Conservation (phyloP, 768 basidiomycete genomes). For the Trametes maxima region DNA sequence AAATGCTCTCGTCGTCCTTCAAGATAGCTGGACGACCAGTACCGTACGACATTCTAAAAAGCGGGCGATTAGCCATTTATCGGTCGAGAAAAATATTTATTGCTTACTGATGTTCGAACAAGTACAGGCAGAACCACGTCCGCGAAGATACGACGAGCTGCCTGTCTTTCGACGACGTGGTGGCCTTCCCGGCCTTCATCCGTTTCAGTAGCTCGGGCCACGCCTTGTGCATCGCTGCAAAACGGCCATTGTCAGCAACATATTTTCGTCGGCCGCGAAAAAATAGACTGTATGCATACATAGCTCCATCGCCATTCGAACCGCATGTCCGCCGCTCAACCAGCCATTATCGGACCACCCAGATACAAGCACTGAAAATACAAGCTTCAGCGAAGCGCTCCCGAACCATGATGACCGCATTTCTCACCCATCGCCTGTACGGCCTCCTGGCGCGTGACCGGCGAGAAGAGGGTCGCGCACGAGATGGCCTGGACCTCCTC, state of each 20-base stretch:
- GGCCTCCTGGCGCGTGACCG: slow-evolving; percentile 82
- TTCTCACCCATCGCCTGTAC: slow-evolving; percentile 90
- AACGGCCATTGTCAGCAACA: background rate
- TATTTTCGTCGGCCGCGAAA: too few relatives aligned
- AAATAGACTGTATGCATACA: slow-evolving; percentile 50
- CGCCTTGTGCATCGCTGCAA: slow-evolving; percentile 82
- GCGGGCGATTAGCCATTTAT: slow-evolving; percentile 20
- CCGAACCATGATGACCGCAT: slow-evolving; percentile 9
- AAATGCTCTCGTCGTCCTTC: slow-evolving; percentile 90
- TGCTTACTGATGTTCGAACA: slow-evolving; percentile 92
- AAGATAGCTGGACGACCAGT: slow-evolving; percentile 92
- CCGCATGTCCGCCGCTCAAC: slow-evolving; percentile 94
- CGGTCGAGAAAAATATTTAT: background rate
- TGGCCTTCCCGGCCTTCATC: slow-evolving; percentile 69
- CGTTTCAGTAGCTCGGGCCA: slow-evolving; percentile 82
- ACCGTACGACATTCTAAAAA: slow-evolving; percentile 85
- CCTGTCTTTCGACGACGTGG: slow-evolving; percentile 63
- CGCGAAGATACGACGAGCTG: slow-evolving; percentile 81
- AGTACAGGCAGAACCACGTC: slow-evolving; percentile 92
- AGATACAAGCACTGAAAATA: slow-evolving; percentile 72
- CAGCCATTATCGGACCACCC: slow-evolving; percentile 97
- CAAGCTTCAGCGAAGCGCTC: background rate
- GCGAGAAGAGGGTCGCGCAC: slow-evolving; percentile 83
- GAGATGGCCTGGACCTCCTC: slow-evolving; percentile 88
- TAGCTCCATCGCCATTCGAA: slow-evolving; percentile 94